These are phyloP conservation scores for Trifolium fragiferum DNA, from an alignment of 306 rosid genomes.

Conservation along the genomic window DNA sequence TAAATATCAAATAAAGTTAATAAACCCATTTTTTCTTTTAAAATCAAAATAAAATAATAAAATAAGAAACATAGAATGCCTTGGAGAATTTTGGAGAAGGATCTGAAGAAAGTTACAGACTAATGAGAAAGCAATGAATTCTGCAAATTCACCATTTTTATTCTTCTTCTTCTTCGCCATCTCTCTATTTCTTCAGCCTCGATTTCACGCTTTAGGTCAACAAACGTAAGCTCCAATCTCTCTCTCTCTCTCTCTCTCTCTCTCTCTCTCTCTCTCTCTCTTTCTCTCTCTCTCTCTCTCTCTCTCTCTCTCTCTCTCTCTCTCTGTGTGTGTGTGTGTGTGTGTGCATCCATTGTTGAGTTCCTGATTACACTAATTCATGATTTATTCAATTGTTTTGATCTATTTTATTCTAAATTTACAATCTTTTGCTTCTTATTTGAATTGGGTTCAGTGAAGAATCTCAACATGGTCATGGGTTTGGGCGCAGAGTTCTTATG, in stretches of 20 bases:
- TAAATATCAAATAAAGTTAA: too few species aligned
- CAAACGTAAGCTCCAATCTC: slow-evolving; percentile 54
- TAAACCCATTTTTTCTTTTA: too few species aligned
- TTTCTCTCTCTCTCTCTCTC: background rate
- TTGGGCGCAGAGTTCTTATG: slow-evolving; percentile 66
- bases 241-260: background rate
- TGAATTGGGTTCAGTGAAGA: slow-evolving; percentile 49
- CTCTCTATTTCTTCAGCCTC: slow-evolving; percentile 38
- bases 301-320: slow-evolving; percentile 9
- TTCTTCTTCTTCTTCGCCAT: slow-evolving; percentile 45
- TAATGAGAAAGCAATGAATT: slow-evolving; percentile 47
- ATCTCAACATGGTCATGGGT: slow-evolving; percentile 42
- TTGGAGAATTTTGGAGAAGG: slow-evolving; percentile 5
- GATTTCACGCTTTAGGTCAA: slow-evolving; percentile 46
- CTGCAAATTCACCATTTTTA: slow-evolving; percentile 44
- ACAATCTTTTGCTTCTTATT: slow-evolving; percentile 24
- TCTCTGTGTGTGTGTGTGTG: too few species aligned
- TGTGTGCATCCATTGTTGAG: background rate
- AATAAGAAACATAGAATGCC: background rate
- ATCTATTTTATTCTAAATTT: slow-evolving; percentile 37
- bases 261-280: slow-evolving; percentile 14
- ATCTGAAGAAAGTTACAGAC: background rate
- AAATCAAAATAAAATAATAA: background rate
- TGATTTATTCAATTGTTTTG: slow-evolving; percentile 35
- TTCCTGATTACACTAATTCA: background rate